Base-by-base conservation (phyloP, 163 green algal genomes). In the Chlorella variabilis region DNA sequence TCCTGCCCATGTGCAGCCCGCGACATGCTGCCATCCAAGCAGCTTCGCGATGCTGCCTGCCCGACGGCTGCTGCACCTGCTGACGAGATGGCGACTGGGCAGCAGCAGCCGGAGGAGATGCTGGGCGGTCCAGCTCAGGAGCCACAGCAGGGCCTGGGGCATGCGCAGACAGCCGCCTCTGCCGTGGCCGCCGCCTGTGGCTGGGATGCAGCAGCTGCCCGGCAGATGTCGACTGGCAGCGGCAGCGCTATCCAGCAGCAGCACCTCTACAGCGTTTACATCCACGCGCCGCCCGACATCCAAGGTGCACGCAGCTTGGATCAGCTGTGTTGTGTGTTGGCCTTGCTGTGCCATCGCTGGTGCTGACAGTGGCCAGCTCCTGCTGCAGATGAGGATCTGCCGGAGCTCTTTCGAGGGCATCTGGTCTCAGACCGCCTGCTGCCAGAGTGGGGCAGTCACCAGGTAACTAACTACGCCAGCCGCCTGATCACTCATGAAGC, bases 391-490 rank as follows among this genome's bases (percentile, higher is more conserved):
- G 58, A 42, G 4, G 33, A 81, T 20, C 75, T 81, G 39, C 75
- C 75, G 4, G 29, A 45, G 5, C 41, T 81, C 7, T 81, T 81
- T 45, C 25, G 42, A 4, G 81, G 85, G 7, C 81, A 69, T 7
- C 34, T 89, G 25, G 58, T 91, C 11, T 2, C 23, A 1, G 33
- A 86, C 31, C 83, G 87, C 31, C 41, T 91, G 21, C 15, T 76
- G 17, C 70, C 86, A 2, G 33, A 69, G 42, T 90, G 85, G 87
- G 87, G 85, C 31, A 80, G 54, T 11, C 73, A 80, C 38, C 73
- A 80, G 73, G 73, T 58, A 13, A 27, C 15, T 21, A n/a, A n/a
- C n/a, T n/a, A n/a, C n/a, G n/a, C n/a, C n/a, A n/a, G n/a, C n/a
- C n/a, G n/a, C n/a, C n/a, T n/a, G n/a, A n/a, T n/a, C n/a, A n/a